These are phyloP conservation scores for Aspergillus pseudoglaucus DNA, from an alignment of 2,329 filamentous ascomycete genomes.

Conservation along the genomic window DNA sequence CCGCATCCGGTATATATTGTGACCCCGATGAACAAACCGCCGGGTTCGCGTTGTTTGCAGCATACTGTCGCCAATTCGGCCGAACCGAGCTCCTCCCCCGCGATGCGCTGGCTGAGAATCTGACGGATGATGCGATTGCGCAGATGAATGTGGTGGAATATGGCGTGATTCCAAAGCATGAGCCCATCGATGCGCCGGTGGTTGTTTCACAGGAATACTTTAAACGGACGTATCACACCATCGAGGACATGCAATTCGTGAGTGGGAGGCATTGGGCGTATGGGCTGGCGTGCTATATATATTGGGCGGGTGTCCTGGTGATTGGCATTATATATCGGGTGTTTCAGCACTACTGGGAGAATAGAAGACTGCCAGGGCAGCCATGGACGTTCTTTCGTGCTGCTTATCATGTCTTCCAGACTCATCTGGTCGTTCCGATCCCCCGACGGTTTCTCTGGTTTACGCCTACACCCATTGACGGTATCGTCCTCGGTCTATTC, in stretches of 20 bases:
- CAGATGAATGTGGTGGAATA: conserved; percentile 29
- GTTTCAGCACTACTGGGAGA: conserved; percentile 12
- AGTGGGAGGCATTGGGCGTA: conserved; percentile 31
- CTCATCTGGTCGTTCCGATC: conserved; percentile 38
- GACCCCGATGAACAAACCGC: conserved; percentile 14
- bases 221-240: conserved; percentile 23
- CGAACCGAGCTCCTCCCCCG: conserved; percentile 20
- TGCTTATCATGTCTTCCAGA: conserved; percentile 27
- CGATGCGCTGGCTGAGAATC: conserved; percentile 22
- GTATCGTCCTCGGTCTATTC: conserved; percentile 39
- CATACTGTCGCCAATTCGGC: conserved; percentile 18
- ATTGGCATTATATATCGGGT: conserved; percentile 30
- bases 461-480: conserved; percentile 44
- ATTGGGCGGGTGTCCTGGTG: conserved; percentile 34
- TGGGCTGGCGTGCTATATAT: conserved; percentile 31
- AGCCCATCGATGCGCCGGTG: conserved; percentile 19
- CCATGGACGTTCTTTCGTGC: conserved; percentile 4
- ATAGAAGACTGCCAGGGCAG: background rate
- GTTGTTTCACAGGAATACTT: conserved; percentile 28
- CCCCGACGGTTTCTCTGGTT: conserved; percentile 38
- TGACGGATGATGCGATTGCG: conserved; percentile 28
- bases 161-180: conserved; percentile 17
- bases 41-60: conserved; percentile 17
- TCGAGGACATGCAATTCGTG: conserved; percentile 26
- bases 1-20: conserved; percentile 29